phyloP scores from a whole-genome alignment of 2,329 filamentous ascomycete species.

The Aspergillus sp. region DNA sequence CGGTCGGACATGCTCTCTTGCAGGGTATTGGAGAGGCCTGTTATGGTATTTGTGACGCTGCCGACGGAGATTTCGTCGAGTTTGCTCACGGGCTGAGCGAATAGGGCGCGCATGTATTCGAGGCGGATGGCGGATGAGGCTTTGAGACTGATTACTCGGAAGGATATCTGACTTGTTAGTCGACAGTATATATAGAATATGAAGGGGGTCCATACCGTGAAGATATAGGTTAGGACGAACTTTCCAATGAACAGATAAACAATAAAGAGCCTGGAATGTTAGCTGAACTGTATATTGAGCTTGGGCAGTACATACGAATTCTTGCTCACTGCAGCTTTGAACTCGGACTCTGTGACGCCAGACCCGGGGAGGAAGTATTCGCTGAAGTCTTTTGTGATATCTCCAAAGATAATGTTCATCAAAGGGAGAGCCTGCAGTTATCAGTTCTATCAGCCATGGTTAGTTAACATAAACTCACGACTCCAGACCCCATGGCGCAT shows the following conservation, averaged over 20 bases:
- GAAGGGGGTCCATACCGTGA: no score
- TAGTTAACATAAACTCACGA: slow-evolving; percentile 12
- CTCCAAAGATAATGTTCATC: slow-evolving; percentile 62
- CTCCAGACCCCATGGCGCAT: slow-evolving; percentile 26
- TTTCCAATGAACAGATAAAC: no score
- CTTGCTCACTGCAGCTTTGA: slow-evolving; percentile 52
- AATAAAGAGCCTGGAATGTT: no score
- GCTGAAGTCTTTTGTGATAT: slow-evolving; percentile 56
- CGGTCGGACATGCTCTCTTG: slow-evolving; percentile 58
- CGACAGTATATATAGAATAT: no score
- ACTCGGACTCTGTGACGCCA: slow-evolving; percentile 46
- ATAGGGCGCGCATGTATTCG: slow-evolving; percentile 50
- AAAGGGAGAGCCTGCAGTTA: slow-evolving; percentile 41
- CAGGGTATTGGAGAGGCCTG: slow-evolving; percentile 52
- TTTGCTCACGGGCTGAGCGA: slow-evolving; percentile 49
- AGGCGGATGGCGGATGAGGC: slow-evolving; percentile 52
- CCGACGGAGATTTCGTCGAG: slow-evolving; percentile 53
- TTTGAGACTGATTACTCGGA: slow-evolving; percentile 48
- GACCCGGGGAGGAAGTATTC: slow-evolving; percentile 52
- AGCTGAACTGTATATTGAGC: no score
- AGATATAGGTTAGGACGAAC: no score
- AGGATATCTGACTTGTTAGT: slow-evolving; percentile 23
- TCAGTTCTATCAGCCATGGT: background rate
- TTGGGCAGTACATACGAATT: slow-evolving; percentile 12
- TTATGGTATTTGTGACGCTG: slow-evolving; percentile 54